Base-by-base conservation (phyloP, 495 filamentous ascomycete species). In the Penicillium coffeae region DNA sequence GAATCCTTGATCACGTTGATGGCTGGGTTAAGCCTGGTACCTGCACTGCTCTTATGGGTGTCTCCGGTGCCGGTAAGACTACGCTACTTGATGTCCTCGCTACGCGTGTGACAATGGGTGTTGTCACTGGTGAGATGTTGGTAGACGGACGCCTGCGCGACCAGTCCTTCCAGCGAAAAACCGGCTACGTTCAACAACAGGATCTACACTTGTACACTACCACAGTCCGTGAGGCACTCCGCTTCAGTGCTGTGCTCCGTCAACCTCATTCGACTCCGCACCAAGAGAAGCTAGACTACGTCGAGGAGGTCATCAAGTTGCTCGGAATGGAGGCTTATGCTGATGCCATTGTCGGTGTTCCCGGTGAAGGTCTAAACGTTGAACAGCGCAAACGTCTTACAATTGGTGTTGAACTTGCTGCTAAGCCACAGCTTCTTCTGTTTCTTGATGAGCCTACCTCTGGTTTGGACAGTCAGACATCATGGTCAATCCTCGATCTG, bases 181-280 rank as follows among this genome's bases (percentile, higher is more conserved):
- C 89, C 3, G 90, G 90, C n/a, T 96, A 95, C 55, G 91, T 90
- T 12, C 88, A 96, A 59, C 91, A 96, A 60, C 90, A 95, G 64
- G 91, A 96, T 80, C 76, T 96, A 1, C 90, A 94, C 66, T 73
- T 92, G 7, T 70, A 83, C 14, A 92, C 89, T 0, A 80, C 83
- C 0, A 96, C 90, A 4, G 90, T 95, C 22, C 80, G 90, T 32
- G 91, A 78, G 34, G 42, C 91, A 15, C 76, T 96, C n/a, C 74
- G 75, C 38, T 96, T 96, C 66, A 87, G 81, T 51, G 91, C 91
- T 21, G 69, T 90, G 13, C 80, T 96, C 10, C 85, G 91, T 34
- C 91, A 95, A 60, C 87, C 91, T 2, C 80, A 78, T 16, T 71
- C 83, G 15, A 75, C 86, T 10, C 71, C 84, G 0, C 76, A 74